phyloP scores from a whole-genome alignment of 108 stramenopile species.

The Nitzschia sp. region DNA sequence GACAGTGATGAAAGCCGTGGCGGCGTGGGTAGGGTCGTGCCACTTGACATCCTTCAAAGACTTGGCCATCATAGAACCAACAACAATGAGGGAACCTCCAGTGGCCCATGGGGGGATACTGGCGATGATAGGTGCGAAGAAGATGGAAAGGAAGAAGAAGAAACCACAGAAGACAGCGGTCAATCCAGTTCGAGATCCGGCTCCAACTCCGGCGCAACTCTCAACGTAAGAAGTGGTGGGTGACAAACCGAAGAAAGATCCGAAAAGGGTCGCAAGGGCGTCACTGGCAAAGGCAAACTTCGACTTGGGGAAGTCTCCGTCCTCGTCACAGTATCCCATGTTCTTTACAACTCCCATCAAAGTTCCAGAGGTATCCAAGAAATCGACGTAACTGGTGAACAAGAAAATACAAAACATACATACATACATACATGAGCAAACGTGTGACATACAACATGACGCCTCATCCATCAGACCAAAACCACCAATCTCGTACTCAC shows the following conservation, averaged over 20 bases:
- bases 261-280: conserved; percentile 65
- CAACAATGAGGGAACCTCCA: conserved; percentile 77
- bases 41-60: conserved; percentile 66
- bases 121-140: conserved; percentile 84
- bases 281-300: conserved; percentile 50
- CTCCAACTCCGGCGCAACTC: conserved; percentile 64
- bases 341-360: conserved; percentile 39
- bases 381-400: conserved; percentile 61
- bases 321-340: conserved; percentile 50
- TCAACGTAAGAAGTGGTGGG: conserved; percentile 76
- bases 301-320: conserved; percentile 63
- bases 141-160: conserved; percentile 57
- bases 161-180: conserved; percentile 49
- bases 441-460: no score
- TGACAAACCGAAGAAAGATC: conserved; percentile 59
- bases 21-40: conserved; percentile 61
- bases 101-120: conserved; percentile 83
- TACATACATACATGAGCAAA: background rate
- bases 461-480: background rate
- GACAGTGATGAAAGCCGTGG: conserved; percentile 79
- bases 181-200: conserved; percentile 61
- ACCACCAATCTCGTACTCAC: background rate
- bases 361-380: conserved; percentile 61
- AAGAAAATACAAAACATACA: conserved; percentile 11
- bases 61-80: conserved; percentile 72